Evolutionary conservation across 1,139 yeast species (phyloP).

Genomic region (Suhomyces coccinellae): DNA sequence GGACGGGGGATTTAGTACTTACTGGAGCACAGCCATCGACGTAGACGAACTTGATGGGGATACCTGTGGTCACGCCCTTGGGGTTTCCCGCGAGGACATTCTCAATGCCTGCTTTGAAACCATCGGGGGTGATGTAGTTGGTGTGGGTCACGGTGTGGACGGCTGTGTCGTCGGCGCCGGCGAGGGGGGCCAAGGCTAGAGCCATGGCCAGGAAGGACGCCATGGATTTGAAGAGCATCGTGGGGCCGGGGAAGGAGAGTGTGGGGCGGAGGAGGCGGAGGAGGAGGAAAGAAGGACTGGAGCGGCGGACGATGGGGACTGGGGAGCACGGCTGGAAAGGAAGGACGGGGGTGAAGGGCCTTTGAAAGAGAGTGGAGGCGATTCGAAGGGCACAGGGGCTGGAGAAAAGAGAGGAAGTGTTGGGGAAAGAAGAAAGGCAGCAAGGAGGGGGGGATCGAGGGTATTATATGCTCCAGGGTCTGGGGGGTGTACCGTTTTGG

Average conservation of each 20-base stretch:
- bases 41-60: conserved; percentile 35
- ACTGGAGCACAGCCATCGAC: conserved; percentile 14
- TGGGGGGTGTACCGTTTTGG: too few species aligned
- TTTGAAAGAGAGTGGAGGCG: too few species aligned
- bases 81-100: conserved; percentile 29
- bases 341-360: too few species aligned
- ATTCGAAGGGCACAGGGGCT: too few species aligned
- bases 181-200: conserved; percentile 11
- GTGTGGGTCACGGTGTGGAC: conserved; percentile 33
- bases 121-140: conserved; percentile 32
- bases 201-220: conserved; percentile 16
- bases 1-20: background rate
- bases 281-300: background rate
- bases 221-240: conserved; percentile 17
- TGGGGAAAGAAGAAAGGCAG: too few species aligned
- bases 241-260: background rate
- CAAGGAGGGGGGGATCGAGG: too few species aligned
- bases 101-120: conserved; percentile 25
- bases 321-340: too few species aligned
- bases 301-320: too few species aligned
- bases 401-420: too few species aligned
- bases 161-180: conserved; percentile 12
- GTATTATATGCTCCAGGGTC: too few species aligned
- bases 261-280: too few species aligned
- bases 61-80: conserved; percentile 26